phyloP scores from a whole-genome alignment of 257 asterid species.

The Solanum tarijense region DNA sequence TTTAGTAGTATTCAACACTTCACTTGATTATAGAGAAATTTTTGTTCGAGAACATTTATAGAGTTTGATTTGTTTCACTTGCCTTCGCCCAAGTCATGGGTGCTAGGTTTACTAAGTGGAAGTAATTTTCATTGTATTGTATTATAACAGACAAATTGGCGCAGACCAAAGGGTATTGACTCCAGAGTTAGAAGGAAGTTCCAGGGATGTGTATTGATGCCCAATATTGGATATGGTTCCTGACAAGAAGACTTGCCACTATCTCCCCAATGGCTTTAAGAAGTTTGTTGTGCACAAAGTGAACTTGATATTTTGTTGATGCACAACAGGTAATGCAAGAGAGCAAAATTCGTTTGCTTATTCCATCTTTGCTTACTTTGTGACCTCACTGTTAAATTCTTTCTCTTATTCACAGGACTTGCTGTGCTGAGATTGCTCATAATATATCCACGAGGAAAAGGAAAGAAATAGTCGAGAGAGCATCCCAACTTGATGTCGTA shows the following conservation, averaged over 20 bases:
- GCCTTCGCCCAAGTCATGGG: background rate
- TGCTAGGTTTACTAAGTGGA: background rate
- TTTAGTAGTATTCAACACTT: background rate
- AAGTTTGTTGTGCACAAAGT: constrained; percentile 53
- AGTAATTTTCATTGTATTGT: background rate
- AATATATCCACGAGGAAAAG: constrained; percentile 51
- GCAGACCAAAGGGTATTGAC: constrained; percentile 73
- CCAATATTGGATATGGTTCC: constrained; percentile 69
- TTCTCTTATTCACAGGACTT: constrained; percentile 18
- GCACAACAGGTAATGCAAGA: constrained; percentile 45
- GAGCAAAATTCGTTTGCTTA: rapidly evolving
- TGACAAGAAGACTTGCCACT: constrained; percentile 60
- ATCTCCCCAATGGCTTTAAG: constrained; percentile 54
- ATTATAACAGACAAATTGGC: constrained; percentile 38
- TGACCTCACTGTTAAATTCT: background rate
- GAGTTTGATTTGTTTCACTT: background rate
- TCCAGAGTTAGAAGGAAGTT: constrained; percentile 69
- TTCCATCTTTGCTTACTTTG: no score
- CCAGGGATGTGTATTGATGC: constrained; percentile 60
- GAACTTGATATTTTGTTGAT: constrained; percentile 66
- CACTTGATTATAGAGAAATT: background rate
- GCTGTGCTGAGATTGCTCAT: constrained; percentile 69
- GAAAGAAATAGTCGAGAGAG: constrained; percentile 55
- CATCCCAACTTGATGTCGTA: constrained; percentile 53
- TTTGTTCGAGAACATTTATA: background rate